Conservation (phyloP, 257 asterid species). For the Gentiana straminea region DNA sequence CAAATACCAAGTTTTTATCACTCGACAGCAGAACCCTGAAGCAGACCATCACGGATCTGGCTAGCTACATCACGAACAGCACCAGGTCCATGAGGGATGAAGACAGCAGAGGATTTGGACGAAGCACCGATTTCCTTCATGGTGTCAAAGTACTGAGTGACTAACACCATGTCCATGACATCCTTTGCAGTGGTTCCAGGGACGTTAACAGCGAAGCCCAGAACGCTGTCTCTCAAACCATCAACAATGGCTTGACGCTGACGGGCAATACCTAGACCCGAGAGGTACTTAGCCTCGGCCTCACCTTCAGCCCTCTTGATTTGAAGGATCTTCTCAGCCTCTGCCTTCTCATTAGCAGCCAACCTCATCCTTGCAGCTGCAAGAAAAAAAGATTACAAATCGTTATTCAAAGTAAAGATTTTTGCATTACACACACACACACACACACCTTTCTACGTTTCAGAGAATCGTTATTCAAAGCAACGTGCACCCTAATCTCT, state of each 20-base stretch:
- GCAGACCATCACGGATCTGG: constrained; percentile 83
- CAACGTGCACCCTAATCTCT: no score
- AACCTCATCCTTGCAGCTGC: constrained; percentile 82
- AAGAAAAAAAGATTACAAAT: background rate
- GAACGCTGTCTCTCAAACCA: constrained; percentile 75
- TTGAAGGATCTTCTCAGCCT: constrained; percentile 75
- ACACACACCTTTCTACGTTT: no score
- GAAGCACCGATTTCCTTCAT: constrained; percentile 80
- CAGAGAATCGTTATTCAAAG: no score
- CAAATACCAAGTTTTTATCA: no score
- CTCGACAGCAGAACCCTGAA: constrained; percentile 31
- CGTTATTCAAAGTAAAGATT: no score
- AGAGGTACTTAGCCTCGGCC: constrained; percentile 73
- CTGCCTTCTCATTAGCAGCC: constrained; percentile 87
- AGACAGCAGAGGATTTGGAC: constrained; percentile 67
- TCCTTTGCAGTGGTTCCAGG: constrained; percentile 84
- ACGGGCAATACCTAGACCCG: constrained; percentile 80
- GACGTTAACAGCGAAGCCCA: constrained; percentile 70
- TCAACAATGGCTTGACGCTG: constrained; percentile 94
- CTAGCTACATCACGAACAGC: constrained; percentile 76
- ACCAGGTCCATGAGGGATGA: constrained; percentile 80
- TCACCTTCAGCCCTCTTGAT: constrained; percentile 91
- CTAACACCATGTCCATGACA: constrained; percentile 89
- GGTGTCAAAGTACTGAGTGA: constrained; percentile 71
- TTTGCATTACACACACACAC: no score